Base-by-base conservation (phyloP, 257 asterid genomes). In the Voacanga thouarsii region DNA sequence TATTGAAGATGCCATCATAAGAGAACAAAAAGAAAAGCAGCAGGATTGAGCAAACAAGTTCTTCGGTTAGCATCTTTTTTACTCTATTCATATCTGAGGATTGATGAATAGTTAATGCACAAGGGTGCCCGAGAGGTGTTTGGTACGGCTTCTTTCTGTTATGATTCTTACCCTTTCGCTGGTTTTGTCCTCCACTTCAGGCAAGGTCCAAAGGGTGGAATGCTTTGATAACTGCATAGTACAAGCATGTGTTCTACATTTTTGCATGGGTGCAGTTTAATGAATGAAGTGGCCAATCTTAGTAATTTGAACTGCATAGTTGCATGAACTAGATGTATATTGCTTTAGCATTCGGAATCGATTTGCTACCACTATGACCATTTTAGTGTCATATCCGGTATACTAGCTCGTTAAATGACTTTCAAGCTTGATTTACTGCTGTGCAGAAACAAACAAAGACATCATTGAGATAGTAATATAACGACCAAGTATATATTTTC, bases 181-280 rank as follows among this genome's bases (percentile, higher is more conserved):
- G 18, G 16, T 50, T 56, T 41, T 44, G 23, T 26, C 15, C 24
- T 18, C 12, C 53, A 45, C 75, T n/a, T n/a, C 30, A 67, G 51
- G 75, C n/a, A 26, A 37, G 21, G 56, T 21, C 69, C 37, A 6
- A 1, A 8, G 41, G 61, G 53, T 66, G 21, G 64, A 37, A 43
- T n/a, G 45, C 76, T 69, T 56, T 41, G 24, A 61, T 23, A 12
- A 76, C 51, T 30, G 53, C 9, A 19, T 63, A 23, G 21, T 16
- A 30, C 57, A 33, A 30, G 77, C 59, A 53, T 16, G 59, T 18
- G 49, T 60, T 39, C 11, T 4, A 9, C 49, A 21, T 49, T 21
- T 16, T 21, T 64, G 56, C 18, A 39, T 37, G 53, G 80, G 80
- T 67, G 75, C 75, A 53, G 2, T 7, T 50, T 61, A 23, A 39